These are phyloP conservation scores for Rhizoclosmatium hyalinum DNA, from an alignment of 371 early-diverging fungal genomes.

Conservation along the genomic window DNA sequence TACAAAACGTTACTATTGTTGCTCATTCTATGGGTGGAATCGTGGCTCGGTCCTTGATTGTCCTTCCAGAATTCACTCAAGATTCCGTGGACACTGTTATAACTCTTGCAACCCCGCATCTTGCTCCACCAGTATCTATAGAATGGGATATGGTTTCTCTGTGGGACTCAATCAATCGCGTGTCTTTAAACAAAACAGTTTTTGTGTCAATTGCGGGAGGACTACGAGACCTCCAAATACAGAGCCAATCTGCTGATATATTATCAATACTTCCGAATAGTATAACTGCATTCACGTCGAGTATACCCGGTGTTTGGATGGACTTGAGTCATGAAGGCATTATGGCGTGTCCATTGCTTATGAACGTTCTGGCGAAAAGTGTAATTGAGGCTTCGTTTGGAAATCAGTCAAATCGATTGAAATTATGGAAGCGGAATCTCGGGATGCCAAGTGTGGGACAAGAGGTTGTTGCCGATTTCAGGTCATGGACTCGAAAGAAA, in stretches of 20 bases:
- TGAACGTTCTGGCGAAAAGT: not conserved
- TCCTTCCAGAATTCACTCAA: slow-evolving; percentile 71
- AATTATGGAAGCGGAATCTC: not conserved
- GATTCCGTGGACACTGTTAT: slow-evolving; percentile 83
- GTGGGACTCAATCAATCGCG: slow-evolving; percentile 72
- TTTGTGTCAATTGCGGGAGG: slow-evolving; percentile 93
- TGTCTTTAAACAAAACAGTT: slow-evolving; percentile 66
- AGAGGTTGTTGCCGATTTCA: not conserved
- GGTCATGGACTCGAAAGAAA: too few relatives aligned
- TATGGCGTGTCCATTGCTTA: slow-evolving; percentile 89
- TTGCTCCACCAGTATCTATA: slow-evolving; percentile 81
- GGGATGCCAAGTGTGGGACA: not conserved
- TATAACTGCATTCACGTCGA: slow-evolving; percentile 64
- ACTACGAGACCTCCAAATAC: slow-evolving; percentile 80
- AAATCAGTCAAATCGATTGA: slow-evolving; percentile 1
- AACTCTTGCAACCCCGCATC: slow-evolving; percentile 91
- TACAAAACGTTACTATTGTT: slow-evolving; percentile 69
- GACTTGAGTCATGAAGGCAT: slow-evolving; percentile 87
- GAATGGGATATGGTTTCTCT: slow-evolving; percentile 79
- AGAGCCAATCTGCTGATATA: slow-evolving; percentile 80
- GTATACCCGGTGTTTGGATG: slow-evolving; percentile 87
- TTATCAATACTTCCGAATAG: slow-evolving; percentile 78
- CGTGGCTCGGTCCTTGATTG: slow-evolving; percentile 84
- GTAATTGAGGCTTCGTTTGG: not conserved
- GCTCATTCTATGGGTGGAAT: slow-evolving; percentile 98